These are phyloP conservation scores for Kwoniella mangroviensis DNA, from an alignment of 768 basidiomycete species.

Conservation along the genomic window DNA sequence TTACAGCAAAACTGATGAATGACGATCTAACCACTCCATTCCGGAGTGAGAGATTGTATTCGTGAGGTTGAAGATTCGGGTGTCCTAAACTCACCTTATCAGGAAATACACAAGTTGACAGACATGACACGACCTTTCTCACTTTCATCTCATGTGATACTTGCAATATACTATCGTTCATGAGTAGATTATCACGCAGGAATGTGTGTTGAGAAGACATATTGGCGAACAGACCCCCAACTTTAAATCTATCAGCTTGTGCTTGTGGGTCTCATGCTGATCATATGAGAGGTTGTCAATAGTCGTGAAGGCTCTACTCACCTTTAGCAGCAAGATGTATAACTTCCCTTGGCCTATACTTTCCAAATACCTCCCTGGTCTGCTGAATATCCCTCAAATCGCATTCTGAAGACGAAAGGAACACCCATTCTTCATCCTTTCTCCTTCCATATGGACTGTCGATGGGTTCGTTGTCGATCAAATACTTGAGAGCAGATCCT, in stretches of 20 bases:
- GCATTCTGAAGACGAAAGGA: conserved; percentile 75
- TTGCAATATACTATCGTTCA: conserved; percentile 92
- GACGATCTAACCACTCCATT: too few species aligned
- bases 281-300: neutral
- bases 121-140: conserved; percentile 86
- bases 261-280: too few species aligned
- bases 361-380: conserved; percentile 77
- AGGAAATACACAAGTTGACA: conserved; percentile 97
- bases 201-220: conserved; percentile 96
- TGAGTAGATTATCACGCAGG: conserved; percentile 89
- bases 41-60: too few species aligned
- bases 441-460: conserved; percentile 77
- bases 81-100: conserved; percentile 64
- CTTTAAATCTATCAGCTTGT: conserved; percentile 59
- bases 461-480: conserved; percentile 76
- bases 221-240: conserved; percentile 93
- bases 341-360: conserved; percentile 92
- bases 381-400: conserved; percentile 79
- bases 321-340: conserved; percentile 94
- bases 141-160: conserved; percentile 68
- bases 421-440: conserved; percentile 83
- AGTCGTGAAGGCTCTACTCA: conserved; percentile 49
- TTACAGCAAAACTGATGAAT: too few species aligned
- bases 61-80: neutral
- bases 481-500: conserved; percentile 77